Evolutionary conservation across 805 yeast genomes (phyloP), one percentile per base, ranked within the genome.

Genomic region (Sugiyamaella valdiviana): DNA sequence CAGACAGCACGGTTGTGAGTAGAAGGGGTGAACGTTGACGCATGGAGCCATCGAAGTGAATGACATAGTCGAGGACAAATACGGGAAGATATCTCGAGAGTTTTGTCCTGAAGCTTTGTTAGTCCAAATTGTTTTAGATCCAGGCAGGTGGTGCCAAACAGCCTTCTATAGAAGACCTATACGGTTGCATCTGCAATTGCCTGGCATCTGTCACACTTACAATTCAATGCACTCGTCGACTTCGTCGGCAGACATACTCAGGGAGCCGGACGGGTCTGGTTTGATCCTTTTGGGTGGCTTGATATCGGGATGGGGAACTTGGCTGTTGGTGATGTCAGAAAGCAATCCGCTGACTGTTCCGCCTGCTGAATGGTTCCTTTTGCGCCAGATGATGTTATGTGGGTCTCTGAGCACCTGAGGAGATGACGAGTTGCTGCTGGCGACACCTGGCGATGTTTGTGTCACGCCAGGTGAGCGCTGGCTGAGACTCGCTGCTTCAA

Each of bases 61-160:
- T 50, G 17, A 55, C 35, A 39, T 54, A 50, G 37, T 55, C 54
- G 35, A 55, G 44, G 14, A 55, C 49, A 10, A 55, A 42, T 10
- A 55, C 55, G 2, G 59, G 59, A 23, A 55, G 51, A 35, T 55
- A 55, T 9, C 51, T 36, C 5, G 57, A 44, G 10, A 53, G 44
- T 17, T 50, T 53, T 21, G 42, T 46, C 39, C 40, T 48, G 38
- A 55, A 55, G 36, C 32, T 26, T 12, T 10, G 32, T 26, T 26
- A 26, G 29, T n/a, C n/a, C n/a, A 24, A 10, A 10, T 24, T 24
- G 29, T 24, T 24, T 6, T 6, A 9, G 9, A 23, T 23, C 9
- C 9, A 23, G 26, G 26, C 26, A 26, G n/a, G 14, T 10, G 32
- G 32, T 26, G 14, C 14, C 32, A 12, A 26, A 26, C 14, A n/a